Evolutionary conservation across 208 protist genomes (phyloP), one percentile per base, ranked within the genome.

Genomic region (Trypanosoma rangeli): DNA sequence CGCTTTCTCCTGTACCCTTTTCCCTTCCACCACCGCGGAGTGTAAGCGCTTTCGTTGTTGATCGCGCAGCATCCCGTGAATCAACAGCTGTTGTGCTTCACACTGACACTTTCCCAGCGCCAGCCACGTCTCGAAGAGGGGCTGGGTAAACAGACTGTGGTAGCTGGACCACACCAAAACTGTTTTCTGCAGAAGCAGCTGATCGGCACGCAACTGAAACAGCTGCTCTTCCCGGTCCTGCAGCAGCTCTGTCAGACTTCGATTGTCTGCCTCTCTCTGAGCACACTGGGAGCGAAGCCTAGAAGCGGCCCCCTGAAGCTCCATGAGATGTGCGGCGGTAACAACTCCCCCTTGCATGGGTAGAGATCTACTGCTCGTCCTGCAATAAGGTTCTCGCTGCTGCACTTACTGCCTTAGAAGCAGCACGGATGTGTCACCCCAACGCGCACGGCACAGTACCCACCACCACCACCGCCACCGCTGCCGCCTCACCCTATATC

Each of bases 281-380:
- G 22, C 18, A 35, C 58, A 65, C 20, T 35, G 29, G 16, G 67
- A 57, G 9, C 58, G 56, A 46, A 72, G 58, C 0, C 22, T 46
- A 46, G 26, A 22, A 9, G 67, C 67, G 28, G 67, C 67, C 28
- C 59, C 58, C 24, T 64, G 58, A 44, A 72, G 67, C 58, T 72
- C 46, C 46, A 72, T 65, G 3, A 72, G 16, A 33, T 58, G 22
- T 13, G 44, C n/a, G 12, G 67, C 46, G 18, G 67, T 64, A n/a
- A 72, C 44, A 12, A 3, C 48, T 12, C 49, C n/a, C 48, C 48
- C 18, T 28, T 53, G 20, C 20, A 28, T 16, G 20, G 13, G 12
- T 50, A 18, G 13, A 20, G 28, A 12, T 39, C 22, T 18, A 0
- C 29, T n/a, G n/a, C 31, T 37, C 22, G 16, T 50, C 28, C 13